Base-by-base conservation (phyloP, 176 grass and related monocot species). In the Thalia dealbata region DNA sequence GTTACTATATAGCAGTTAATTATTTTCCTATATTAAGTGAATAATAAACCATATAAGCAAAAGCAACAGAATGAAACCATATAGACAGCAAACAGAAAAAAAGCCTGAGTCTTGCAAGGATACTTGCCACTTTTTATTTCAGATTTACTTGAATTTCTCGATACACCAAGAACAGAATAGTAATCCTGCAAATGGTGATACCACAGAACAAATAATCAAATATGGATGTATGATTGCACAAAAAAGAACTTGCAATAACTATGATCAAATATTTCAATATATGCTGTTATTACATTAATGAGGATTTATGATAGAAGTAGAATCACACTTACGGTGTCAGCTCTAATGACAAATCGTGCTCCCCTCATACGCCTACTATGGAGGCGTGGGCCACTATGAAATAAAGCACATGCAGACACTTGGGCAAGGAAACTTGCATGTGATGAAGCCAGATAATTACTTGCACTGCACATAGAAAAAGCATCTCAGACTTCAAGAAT, bases 111-210 rank as follows among this genome's bases (percentile, higher is more conserved):
- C 71, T 71, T 23, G 13, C 28, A 72, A 79, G 72, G 27, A 72
- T 76, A 93, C 90, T 66, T 43, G 90, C 95, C 87, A 60, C 87
- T 93, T 74, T 93, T 99, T 67, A 99, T 99, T 93, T 99, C 95
- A 72, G 95, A 93, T 88, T 91, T 99, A 77, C 95, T 99, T 69
- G 95, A 64, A 88, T 99, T 99, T 83, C 81, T 99, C 64, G 95
- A 93, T 50, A 99, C 90, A 24, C 87, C 95, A 77, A 99, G 85
- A 69, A 91, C 38, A 61, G 85, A 86, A 83, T 99, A 99, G 71
- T 84, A 99, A 86, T 99, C 95, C 95, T 99, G 87, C 59, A 75
- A 80, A 82, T 72, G 80, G 51, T 81, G 25, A 74, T 68, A 15
- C 18, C 23, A 64, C 35, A 68, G 18, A 60, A 73, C 54, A 48